Evolutionary conservation across 495 filamentous ascomycete species (phyloP).

Genomic region (Penicillium waksmanii): DNA sequence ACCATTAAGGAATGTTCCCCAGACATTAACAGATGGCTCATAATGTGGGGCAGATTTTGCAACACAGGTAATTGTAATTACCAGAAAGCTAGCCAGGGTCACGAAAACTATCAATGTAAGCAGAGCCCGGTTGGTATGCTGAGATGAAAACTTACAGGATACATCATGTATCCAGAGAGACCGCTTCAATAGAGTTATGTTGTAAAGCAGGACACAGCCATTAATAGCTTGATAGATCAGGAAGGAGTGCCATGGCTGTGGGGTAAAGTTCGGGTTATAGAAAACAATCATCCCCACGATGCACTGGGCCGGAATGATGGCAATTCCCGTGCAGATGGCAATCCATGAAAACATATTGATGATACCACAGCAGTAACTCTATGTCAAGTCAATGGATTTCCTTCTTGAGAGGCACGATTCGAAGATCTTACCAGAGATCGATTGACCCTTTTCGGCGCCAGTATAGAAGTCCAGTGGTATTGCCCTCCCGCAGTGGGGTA

Average conservation of each 20-base stretch:
- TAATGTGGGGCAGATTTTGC: conserved; percentile 24
- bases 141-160: conserved; percentile 23
- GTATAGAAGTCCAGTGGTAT: conserved; percentile 40
- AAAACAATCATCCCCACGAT: conserved; percentile 28
- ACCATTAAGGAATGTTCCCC: conserved; percentile 32
- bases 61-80: conserved; percentile 31
- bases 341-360: conserved; percentile 33
- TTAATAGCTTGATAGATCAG: conserved; percentile 44
- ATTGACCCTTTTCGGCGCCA: conserved; percentile 23
- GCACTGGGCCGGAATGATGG: conserved; percentile 26
- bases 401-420: neutral
- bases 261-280: conserved; percentile 23
- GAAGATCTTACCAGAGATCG: neutral
- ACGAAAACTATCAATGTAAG: conserved; percentile 19
- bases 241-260: conserved; percentile 40
- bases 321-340: conserved; percentile 24
- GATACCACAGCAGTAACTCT: conserved; percentile 34
- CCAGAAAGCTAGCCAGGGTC: conserved; percentile 20
- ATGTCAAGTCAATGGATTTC: neutral
- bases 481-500: conserved; percentile 58
- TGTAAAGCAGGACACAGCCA: conserved; percentile 24
- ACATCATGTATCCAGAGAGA: conserved; percentile 35
- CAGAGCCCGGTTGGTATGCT: neutral
- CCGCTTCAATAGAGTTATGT: conserved; percentile 25
- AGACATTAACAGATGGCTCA: conserved; percentile 27